These are phyloP conservation scores for Solanum bulbocastanum DNA, from an alignment of 257 asterid species.

Conservation along the genomic window DNA sequence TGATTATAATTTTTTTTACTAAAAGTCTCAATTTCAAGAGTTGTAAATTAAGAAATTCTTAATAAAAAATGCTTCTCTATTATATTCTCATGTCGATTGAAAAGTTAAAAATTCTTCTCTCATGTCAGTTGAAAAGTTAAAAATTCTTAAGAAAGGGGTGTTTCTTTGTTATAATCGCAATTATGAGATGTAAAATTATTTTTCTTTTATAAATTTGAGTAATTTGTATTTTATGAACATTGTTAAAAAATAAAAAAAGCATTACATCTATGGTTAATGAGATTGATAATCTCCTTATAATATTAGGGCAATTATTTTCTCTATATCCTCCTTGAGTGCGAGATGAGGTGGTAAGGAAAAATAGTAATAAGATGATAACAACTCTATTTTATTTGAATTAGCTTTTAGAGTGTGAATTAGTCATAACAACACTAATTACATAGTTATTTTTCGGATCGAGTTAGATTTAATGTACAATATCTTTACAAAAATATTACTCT, in stretches of 20 bases:
- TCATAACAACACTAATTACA: not conserved
- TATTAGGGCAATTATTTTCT: too few species aligned
- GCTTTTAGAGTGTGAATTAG: fast-evolving
- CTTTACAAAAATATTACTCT: not conserved
- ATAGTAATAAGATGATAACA: fast-evolving
- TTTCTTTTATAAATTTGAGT: not conserved
- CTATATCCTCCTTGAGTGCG: not conserved
- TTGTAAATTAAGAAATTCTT: not conserved
- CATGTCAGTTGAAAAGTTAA: not conserved
- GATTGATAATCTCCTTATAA: fast-evolving
- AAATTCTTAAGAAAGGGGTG: not conserved
- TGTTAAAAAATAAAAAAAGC: too few species aligned
- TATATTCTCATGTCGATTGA: not conserved
- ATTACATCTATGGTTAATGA: not conserved
- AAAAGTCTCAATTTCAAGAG: not conserved
- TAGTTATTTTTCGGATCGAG: not conserved
- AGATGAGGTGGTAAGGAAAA: too few species aligned
- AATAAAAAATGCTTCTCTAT: not conserved
- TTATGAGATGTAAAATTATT: not conserved
- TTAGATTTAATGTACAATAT: not conserved
- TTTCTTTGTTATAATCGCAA: not conserved
- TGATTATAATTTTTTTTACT: not conserved
- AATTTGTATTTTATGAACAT: not conserved
- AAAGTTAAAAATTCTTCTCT: not conserved
- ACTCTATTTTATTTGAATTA: not conserved